A percentile compares a stretch with the other conserved stretches of the same genome.
These are phyloP conservation scores for Boletus vermiculosoides DNA, from an alignment of 768 basidiomycete species.

Conservation along the genomic window DNA sequence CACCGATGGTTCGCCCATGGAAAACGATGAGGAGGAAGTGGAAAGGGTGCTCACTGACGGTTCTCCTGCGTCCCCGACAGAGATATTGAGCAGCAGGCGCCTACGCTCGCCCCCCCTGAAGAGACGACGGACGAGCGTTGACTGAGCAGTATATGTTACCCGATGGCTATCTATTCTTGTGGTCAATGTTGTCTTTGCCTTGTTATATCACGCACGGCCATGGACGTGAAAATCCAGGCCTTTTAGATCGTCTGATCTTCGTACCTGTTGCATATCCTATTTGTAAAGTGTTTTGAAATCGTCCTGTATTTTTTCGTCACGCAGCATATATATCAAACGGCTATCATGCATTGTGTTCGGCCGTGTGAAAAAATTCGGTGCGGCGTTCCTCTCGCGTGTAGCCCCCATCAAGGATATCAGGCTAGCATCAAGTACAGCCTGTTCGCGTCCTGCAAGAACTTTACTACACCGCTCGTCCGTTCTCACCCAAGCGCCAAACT, in stretches of 20 bases:
- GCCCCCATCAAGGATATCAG: conserved; percentile 31
- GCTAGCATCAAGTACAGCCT: conserved; percentile 27
- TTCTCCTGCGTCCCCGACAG: conserved; percentile 25
- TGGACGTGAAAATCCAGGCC: conserved; percentile 5
- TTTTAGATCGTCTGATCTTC: conserved; percentile 6
- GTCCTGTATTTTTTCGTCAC: conserved; percentile 25
- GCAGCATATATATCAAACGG: background rate
- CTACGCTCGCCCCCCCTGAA: conserved; percentile 45
- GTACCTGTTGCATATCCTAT: conserved; percentile 27
- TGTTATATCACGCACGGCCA: conserved; percentile 12
- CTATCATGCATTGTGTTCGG: background rate
- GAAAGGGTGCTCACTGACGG: conserved; percentile 27
- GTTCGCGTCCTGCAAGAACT: conserved; percentile 11
- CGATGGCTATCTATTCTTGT: conserved; percentile 29
- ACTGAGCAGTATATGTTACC: conserved; percentile 13
- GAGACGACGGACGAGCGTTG: conserved; percentile 45
- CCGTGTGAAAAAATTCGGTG: conserved; percentile 27
- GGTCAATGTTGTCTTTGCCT: conserved; percentile 12
- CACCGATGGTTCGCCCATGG: conserved; percentile 14
- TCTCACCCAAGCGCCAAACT: background rate
- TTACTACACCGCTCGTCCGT: background rate
- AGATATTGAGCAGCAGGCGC: conserved; percentile 16
- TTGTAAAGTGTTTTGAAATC: conserved; percentile 34
- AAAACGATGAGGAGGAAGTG: conserved; percentile 36
- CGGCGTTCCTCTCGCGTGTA: conserved; percentile 17